phyloP scores from a whole-genome alignment of 148 eudicot genomes.

The Talinum fruticosum region DNA sequence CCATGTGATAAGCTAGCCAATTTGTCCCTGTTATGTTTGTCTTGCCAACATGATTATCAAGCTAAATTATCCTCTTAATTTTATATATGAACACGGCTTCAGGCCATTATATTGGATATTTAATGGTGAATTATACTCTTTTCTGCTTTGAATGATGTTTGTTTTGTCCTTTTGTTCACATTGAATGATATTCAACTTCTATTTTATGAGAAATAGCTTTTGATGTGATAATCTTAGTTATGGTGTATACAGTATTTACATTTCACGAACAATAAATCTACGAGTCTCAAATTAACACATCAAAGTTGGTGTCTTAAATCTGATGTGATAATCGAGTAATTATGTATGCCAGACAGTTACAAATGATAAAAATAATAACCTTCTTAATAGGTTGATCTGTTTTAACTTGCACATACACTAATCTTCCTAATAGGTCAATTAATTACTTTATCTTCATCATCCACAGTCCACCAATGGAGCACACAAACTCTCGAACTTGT shows the following conservation, averaged over 20 bases:
- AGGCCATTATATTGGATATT: not conserved
- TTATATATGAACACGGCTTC: not conserved
- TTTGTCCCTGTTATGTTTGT: not conserved
- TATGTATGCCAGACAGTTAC: no score
- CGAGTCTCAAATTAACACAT: no score
- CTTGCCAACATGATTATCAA: not conserved
- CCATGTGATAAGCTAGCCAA: not conserved
- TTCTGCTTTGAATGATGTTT: not conserved
- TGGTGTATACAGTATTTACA: no score
- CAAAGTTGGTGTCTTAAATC: no score
- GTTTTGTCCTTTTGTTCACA: not conserved
- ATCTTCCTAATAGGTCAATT: not conserved
- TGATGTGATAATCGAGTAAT: no score
- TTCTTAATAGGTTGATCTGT: no score
- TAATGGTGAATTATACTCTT: not conserved
- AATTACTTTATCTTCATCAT: not conserved
- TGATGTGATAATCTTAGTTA: no score
- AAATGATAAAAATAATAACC: no score
- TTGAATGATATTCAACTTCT: no score
- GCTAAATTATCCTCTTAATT: not conserved
- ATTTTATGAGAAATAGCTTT: no score
- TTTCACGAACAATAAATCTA: no score
- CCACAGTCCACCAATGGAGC: not conserved
- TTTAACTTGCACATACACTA: not conserved
- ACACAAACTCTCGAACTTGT: not conserved